Percentiles rank a stretch among this genome's conserved stretches.
These are phyloP conservation scores for Dalbergia oliveri DNA, from an alignment of 306 rosid genomes.

Conservation along the genomic window DNA sequence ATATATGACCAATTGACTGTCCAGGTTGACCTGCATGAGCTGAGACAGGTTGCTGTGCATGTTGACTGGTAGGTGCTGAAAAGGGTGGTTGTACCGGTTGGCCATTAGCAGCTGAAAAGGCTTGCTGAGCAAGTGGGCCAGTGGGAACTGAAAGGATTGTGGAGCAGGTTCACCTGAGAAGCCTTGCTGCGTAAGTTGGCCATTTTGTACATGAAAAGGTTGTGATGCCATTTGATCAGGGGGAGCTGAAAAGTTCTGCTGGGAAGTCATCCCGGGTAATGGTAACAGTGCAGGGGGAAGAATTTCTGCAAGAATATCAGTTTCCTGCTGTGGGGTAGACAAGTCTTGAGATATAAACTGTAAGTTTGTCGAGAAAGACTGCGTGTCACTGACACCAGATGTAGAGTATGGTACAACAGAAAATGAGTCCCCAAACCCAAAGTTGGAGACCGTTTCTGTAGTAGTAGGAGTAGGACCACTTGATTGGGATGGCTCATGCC, in stretches of 20 bases:
- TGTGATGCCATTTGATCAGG: slow-evolving; percentile 44
- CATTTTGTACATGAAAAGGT: slow-evolving; percentile 14
- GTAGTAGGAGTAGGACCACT: slow-evolving; percentile 33
- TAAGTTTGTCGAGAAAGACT: slow-evolving; percentile 53
- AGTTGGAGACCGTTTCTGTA: slow-evolving; percentile 55
- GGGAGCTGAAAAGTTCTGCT: slow-evolving; percentile 51
- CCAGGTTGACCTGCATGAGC: slow-evolving; percentile 51
- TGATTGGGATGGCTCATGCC: slow-evolving; percentile 47
- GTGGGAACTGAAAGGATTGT: slow-evolving; percentile 35
- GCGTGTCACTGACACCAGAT: slow-evolving; percentile 47
- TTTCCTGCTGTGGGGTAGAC: slow-evolving; percentile 57
- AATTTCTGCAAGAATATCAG: slow-evolving; percentile 79
- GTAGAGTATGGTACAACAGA: slow-evolving; percentile 60
- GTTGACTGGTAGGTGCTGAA: slow-evolving; percentile 20
- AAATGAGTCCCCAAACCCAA: slow-evolving; percentile 65
- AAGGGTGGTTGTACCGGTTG: slow-evolving; percentile 47
- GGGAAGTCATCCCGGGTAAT: slow-evolving; percentile 55
- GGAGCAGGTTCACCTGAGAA: slow-evolving; percentile 39
- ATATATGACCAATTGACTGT: slow-evolving; percentile 55
- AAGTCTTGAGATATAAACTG: slow-evolving; percentile 58
- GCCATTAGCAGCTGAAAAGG: slow-evolving; percentile 46
- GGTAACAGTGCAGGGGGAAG: slow-evolving; percentile 76
- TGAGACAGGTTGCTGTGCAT: slow-evolving; percentile 42
- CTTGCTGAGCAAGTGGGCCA: slow-evolving; percentile 27
- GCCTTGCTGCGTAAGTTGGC: slow-evolving; percentile 32